Conservation (phyloP, 352 stramenopile species). For the Pythium grandisporangium region DNA sequence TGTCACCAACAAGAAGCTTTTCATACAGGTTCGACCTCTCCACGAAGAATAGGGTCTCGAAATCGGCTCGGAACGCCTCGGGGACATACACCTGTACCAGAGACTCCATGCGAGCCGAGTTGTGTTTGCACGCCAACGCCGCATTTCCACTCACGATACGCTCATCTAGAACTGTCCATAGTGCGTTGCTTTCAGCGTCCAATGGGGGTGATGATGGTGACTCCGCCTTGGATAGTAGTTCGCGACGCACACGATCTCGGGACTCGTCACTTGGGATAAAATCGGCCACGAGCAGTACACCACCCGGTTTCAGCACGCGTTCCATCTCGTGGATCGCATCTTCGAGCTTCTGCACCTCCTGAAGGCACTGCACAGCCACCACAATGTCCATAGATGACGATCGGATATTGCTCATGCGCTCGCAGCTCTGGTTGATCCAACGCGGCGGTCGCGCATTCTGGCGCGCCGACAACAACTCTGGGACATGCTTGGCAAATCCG, state of each 20-base stretch:
- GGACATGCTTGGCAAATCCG: slow-evolving; percentile 24
- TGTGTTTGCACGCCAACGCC: slow-evolving; percentile 14
- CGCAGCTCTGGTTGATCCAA: slow-evolving; percentile 59
- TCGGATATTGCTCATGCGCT: slow-evolving; percentile 43
- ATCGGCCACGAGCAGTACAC: slow-evolving; percentile 52
- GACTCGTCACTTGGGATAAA: slow-evolving; percentile 33
- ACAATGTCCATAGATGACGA: slow-evolving; percentile 46
- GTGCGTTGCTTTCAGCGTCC: background rate
- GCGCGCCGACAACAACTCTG: slow-evolving; percentile 10
- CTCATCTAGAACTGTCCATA: slow-evolving; percentile 15
- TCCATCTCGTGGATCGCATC: slow-evolving; percentile 37
- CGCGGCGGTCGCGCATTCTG: slow-evolving; percentile 23
- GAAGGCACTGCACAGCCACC: slow-evolving; percentile 47
- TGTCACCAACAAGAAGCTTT: slow-evolving; percentile 9
- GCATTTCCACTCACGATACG: slow-evolving; percentile 15
- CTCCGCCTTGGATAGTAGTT: slow-evolving; percentile 10
- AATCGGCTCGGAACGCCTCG: slow-evolving; percentile 10
- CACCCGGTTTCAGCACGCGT: slow-evolving; percentile 50
- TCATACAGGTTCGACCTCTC: slow-evolving; percentile 12
- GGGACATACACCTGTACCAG: slow-evolving; percentile 12
- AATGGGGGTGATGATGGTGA: too few relatives aligned
- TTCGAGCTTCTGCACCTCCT: slow-evolving; percentile 44
- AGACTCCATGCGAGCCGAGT: slow-evolving; percentile 9
- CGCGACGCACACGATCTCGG: slow-evolving; percentile 11
- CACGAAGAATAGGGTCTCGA: slow-evolving; percentile 19